These are phyloP conservation scores for Cylindrotheca closterium DNA, from an alignment of 108 stramenopile genomes.

Conservation along the genomic window DNA sequence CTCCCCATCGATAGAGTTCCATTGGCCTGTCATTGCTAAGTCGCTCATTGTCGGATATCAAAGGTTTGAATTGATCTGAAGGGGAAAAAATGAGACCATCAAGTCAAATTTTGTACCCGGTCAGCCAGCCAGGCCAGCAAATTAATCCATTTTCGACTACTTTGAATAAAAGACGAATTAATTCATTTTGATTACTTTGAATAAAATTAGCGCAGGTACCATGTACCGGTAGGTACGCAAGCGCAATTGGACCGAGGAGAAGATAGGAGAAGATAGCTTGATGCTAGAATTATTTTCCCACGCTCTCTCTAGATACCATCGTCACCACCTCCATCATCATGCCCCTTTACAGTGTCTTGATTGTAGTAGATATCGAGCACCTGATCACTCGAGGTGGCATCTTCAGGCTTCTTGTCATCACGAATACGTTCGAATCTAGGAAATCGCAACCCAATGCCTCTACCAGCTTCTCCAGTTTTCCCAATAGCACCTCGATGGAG, in stretches of 20 bases:
- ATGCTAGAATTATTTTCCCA: not conserved
- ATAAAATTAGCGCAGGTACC: too few relatives aligned
- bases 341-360: conserved; percentile 81
- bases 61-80: too few relatives aligned
- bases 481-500: conserved; percentile 88
- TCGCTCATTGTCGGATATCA: too few relatives aligned
- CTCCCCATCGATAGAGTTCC: too few relatives aligned
- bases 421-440: conserved; percentile 96
- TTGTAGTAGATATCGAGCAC: conserved; percentile 94
- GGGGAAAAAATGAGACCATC: too few relatives aligned
- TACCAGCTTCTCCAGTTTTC: conserved; percentile 75
- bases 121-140: too few relatives aligned
- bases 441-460: conserved; percentile 98
- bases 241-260: not conserved
- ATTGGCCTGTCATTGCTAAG: too few relatives aligned
- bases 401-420: conserved; percentile 96
- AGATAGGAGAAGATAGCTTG: not conserved
- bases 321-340: conserved; percentile 31
- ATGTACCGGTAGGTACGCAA: too few relatives aligned
- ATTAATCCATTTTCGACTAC: too few relatives aligned
- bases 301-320: conserved; percentile 8
- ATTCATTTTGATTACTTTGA: too few relatives aligned
- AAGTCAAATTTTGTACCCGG: too few relatives aligned
- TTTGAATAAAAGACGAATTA: too few relatives aligned
- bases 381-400: conserved; percentile 95